Evolutionary conservation across 352 stramenopile species (phyloP), one percentile per base, ranked within the genome.

Genomic region (Blastocystis hominis): DNA sequence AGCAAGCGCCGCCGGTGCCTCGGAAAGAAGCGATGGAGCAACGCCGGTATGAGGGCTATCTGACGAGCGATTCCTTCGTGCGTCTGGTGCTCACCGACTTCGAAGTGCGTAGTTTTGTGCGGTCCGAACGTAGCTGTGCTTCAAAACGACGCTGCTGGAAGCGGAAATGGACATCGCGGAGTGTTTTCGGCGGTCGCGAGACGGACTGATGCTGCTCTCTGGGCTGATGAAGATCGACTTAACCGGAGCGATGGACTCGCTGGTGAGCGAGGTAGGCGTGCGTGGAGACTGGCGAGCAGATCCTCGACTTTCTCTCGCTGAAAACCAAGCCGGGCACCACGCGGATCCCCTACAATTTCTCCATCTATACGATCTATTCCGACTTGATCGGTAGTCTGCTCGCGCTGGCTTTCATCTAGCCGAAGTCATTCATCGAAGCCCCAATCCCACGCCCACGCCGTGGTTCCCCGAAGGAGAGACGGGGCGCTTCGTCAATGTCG

Each of bases 381-480:
- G 72, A 84, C 40, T 50, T 84, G 7, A 84, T 84, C 40, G 72
- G 62, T 72, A 20, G 24, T 15, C 3, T 72, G 24, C 6, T 15
- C 9, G 6, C 10, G 20, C 62, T 44, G 62, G 20, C 62, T 72
- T 10, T 13, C 34, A 15, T n/a, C n/a, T 47, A 72, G 62, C 72
- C 7, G 50, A 84, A 30, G 30, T 64, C 5, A 53, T 84, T 34
- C 36, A 84, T 1, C 72, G 72, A 20, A 34, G 10, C 17, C 15
- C 56, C n/a, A 46, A 68, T 17, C 34, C n/a, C 13, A n/a, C 47
- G 46, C 34, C 62, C 3, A 87, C 77, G 36, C 62, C 68, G 40
- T 87, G 77, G 77, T 87, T 78, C 54, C 77, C 77, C 2, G 54
- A 87, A 44, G 77, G 77, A 4, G 77, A 87, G 42, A 78, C 5